A percentile compares a stretch with the other conserved stretches of the same genome.
These are phyloP conservation scores for Taphrina confusa DNA, from an alignment of 1,139 yeast species.

Conservation along the genomic window DNA sequence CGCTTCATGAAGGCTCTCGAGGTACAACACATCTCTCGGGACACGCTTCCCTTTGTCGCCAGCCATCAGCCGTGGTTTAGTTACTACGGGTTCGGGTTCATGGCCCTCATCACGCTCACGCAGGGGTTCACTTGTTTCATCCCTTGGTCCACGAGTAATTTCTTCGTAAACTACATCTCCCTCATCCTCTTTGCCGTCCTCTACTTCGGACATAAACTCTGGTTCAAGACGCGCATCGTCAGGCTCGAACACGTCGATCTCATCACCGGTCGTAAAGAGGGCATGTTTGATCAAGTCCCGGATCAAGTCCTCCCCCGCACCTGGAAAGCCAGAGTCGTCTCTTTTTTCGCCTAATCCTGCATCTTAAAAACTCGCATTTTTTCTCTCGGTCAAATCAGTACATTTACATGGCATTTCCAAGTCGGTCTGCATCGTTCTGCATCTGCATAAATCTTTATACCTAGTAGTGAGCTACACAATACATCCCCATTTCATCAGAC, in stretches of 20 bases:
- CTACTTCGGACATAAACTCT: conserved; percentile 57
- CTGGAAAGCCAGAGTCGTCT: background rate
- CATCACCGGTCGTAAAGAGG: conserved; percentile 11
- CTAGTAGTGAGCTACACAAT: too few relatives aligned
- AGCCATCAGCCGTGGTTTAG: conserved; percentile 62
- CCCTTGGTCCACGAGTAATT: conserved; percentile 62
- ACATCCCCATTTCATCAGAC: too few relatives aligned
- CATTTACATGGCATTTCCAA: too few relatives aligned
- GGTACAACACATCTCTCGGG: conserved; percentile 38
- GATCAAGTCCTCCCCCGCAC: background rate
- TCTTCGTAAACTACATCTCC: conserved; percentile 58
- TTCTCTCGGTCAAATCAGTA: too few relatives aligned
- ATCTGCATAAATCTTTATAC: background rate
- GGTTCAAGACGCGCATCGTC: conserved; percentile 47
- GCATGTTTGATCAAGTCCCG: background rate
- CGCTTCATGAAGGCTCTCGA: conserved; percentile 40
- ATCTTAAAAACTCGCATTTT: too few relatives aligned
- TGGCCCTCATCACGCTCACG: conserved; percentile 63
- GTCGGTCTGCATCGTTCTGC: background rate
- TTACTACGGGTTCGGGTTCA: conserved; percentile 49
- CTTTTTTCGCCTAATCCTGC: background rate
- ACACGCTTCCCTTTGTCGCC: conserved; percentile 47
- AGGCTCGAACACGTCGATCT: conserved; percentile 54
- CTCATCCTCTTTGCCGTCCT: conserved; percentile 53
- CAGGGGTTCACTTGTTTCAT: conserved; percentile 66